Evolutionary conservation across 495 filamentous ascomycete species (phyloP).

Genomic region (Xylaria grammica): DNA sequence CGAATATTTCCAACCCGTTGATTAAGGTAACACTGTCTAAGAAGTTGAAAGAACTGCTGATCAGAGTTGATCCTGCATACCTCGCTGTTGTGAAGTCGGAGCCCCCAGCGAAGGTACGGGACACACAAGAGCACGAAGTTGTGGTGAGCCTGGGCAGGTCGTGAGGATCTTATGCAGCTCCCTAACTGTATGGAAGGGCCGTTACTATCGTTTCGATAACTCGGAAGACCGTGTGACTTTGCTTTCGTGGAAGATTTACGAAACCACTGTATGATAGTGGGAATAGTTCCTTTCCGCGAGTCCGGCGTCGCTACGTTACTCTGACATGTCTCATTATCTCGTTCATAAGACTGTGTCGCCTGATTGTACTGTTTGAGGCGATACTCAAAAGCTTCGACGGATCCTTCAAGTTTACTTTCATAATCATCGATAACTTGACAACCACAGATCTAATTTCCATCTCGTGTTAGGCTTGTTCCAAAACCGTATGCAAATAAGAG

Average conservation of each 20-base stretch:
- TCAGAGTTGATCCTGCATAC: conserved; percentile 14
- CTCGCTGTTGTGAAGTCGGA: conserved; percentile 10
- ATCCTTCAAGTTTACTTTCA: neutral
- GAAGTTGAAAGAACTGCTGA: conserved; percentile 16
- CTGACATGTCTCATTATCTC: neutral
- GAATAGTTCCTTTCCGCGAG: neutral
- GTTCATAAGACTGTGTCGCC: neutral
- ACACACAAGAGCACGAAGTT: conserved; percentile 16
- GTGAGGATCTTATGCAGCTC: neutral
- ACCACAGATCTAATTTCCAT: neutral
- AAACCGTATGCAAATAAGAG: neutral
- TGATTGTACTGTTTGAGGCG: conserved; percentile 8
- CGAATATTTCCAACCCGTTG: neutral
- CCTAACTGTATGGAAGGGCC: neutral
- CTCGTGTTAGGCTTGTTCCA: neutral
- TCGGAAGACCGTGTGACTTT: neutral
- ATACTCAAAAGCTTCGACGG: neutral
- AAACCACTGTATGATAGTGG: neutral
- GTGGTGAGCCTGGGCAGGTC: neutral
- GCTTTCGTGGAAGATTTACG: neutral
- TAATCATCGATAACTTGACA: conserved; percentile 6
- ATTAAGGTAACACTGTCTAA: conserved; percentile 6
- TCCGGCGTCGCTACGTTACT: neutral
- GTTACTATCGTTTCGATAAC: neutral
- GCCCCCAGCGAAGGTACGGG: conserved; percentile 14